phyloP scores from a whole-genome alignment of 2,329 filamentous ascomycete genomes.

The Epichloe hybrida region DNA sequence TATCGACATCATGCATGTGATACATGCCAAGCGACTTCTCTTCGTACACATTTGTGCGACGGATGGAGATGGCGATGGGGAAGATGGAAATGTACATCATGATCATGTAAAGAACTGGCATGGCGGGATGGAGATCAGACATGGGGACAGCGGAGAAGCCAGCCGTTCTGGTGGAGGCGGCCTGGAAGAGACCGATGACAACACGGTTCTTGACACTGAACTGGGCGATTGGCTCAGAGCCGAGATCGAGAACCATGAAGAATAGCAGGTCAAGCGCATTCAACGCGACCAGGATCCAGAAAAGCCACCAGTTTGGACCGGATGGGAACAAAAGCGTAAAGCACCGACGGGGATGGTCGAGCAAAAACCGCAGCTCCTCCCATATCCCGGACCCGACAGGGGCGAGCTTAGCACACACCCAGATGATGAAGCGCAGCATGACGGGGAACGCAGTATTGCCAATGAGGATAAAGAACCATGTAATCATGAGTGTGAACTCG shows the following conservation, averaged over 20 bases:
- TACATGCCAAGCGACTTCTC: slow-evolving; percentile 75
- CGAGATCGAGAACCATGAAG: slow-evolving; percentile 82
- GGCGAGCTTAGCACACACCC: slow-evolving; percentile 56
- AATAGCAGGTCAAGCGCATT: slow-evolving; percentile 81
- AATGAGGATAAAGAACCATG: slow-evolving; percentile 80
- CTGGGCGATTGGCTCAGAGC: slow-evolving; percentile 52
- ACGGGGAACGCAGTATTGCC: slow-evolving; percentile 93
- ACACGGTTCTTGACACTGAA: slow-evolving; percentile 64
- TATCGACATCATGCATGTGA: slow-evolving; percentile 32
- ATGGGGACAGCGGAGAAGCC: slow-evolving; percentile 78
- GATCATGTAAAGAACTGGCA: slow-evolving; percentile 86
- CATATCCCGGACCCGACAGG: slow-evolving; percentile 57
- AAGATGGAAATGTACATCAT: slow-evolving; percentile 99
- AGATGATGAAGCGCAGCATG: slow-evolving; percentile 88
- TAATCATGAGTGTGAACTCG: slow-evolving; percentile 59
- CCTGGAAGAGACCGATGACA: slow-evolving; percentile 81
- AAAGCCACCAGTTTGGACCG: slow-evolving; percentile 89
- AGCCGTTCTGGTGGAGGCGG: slow-evolving; percentile 76
- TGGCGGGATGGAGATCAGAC: slow-evolving; percentile 67
- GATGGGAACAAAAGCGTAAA: slow-evolving; percentile 91
- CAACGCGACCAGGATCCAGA: slow-evolving; percentile 67
- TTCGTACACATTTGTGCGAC: slow-evolving; percentile 91
- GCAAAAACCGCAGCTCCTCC: slow-evolving; percentile 80
- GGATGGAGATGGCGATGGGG: slow-evolving; percentile 89
- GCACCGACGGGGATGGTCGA: slow-evolving; percentile 90